Evolutionary conservation across 129 eudicot genomes (phyloP), one percentile per base, ranked within the genome.

Genomic region (Scalesia atractyloides): DNA sequence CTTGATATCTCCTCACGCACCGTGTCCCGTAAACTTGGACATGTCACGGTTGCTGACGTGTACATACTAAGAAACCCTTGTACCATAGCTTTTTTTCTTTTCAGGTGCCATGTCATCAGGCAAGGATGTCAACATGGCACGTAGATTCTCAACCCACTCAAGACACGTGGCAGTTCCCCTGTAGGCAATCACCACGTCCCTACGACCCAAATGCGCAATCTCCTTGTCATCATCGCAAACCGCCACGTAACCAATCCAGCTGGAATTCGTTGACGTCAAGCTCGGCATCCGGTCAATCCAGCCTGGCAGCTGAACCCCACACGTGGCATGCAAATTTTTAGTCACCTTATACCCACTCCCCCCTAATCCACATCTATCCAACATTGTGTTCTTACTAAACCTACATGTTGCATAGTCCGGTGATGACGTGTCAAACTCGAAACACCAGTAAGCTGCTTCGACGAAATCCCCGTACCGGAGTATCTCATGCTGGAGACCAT

Each of bases 191-290:
- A 90, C 97, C 69, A 90, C 97, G 78, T 90, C 97, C 18, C 94
- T 87, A 0, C 97, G 77, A 19, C 97, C 97, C 5, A 90, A 78
- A 39, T 91, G 68, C 0, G 93, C 77, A 5, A 90, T 87, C 80
- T 87, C 94, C 14, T 85, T 73, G 66, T 81, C 67, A 62, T 90
- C 97, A 5, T 83, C 63, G 18, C 94, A 90, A n/a, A 90, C 94
- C 5, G 97, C 97, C 81, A 90, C 97, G 81, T 87, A 90, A 44
- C 97, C 97, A 0, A 90, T 83, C 94, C 93, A 90, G 64, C 89
- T 85, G 64, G 94, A 83, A 65, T 54, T 74, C 5, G 64, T 33
- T 0, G 87, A 67, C 9, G 60, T 70, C 82, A 82, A 83, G 12
- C 73, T 73, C 0, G 96, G 89, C 7, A 71, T 17, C 12, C 39